These are phyloP conservation scores for Sambucus nigra DNA, from an alignment of 129 eudicot genomes.

Conservation along the genomic window DNA sequence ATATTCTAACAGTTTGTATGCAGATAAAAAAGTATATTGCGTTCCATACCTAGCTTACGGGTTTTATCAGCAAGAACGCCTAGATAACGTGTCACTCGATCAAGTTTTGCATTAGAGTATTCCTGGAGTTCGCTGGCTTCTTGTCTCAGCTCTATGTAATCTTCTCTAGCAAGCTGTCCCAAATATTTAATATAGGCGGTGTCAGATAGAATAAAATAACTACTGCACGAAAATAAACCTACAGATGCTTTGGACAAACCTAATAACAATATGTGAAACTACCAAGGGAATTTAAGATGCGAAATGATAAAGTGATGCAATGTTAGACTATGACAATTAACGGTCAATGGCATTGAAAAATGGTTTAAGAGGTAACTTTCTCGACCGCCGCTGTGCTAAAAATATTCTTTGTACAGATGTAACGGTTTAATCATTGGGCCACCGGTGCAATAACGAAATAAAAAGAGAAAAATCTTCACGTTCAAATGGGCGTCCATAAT, in stretches of 20 bases:
- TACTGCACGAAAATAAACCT: neutral
- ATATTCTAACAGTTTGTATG: neutral
- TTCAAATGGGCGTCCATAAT: too few species aligned
- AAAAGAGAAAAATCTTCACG: too few species aligned
- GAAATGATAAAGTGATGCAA: too few species aligned
- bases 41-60: constrained; percentile 73
- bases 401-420: too few species aligned
- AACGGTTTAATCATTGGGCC: too few species aligned
- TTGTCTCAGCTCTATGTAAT: constrained; percentile 76
- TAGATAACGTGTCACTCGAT: constrained; percentile 75
- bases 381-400: too few species aligned
- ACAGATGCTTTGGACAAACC: neutral
- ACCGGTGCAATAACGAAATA: too few species aligned
- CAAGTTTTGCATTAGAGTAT: constrained; percentile 88
- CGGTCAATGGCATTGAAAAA: too few species aligned
- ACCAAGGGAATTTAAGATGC: neutral
- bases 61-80: constrained; percentile 94
- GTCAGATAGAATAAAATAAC: constrained; percentile 9
- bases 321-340: too few species aligned
- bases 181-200: constrained; percentile 8
- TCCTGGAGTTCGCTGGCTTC: constrained; percentile 90
- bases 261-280: neutral
- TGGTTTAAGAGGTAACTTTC: too few species aligned
- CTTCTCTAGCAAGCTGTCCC: constrained; percentile 85
- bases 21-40: constrained; percentile 5